These are phyloP conservation scores for Phylloporus arenicola DNA, from an alignment of 768 basidiomycete genomes.

Conservation along the genomic window DNA sequence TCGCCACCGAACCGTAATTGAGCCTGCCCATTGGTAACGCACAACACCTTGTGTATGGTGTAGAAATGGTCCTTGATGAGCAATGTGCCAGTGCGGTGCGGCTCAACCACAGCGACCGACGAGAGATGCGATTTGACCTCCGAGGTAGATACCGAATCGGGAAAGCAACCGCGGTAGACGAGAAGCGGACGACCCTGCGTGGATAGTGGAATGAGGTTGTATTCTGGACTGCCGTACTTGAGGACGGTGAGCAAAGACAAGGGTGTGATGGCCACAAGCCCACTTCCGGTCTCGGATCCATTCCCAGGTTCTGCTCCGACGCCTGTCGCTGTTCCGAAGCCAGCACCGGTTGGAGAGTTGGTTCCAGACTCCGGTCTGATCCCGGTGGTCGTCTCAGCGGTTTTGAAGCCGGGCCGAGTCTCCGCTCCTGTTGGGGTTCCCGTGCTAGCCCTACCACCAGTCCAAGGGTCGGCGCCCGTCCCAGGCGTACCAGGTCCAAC, in stretches of 20 bases:
- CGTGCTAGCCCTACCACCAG: not conserved
- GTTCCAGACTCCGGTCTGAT: not conserved
- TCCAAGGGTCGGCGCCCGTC: not conserved
- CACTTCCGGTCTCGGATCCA: not conserved
- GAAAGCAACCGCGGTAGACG: conserved; percentile 34
- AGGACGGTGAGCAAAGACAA: conserved; percentile 24
- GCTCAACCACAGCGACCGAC: conserved; percentile 30
- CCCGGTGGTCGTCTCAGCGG: not conserved
- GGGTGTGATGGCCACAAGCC: conserved; percentile 13
- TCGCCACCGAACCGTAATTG: conserved; percentile 39
- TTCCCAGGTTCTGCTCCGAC: not conserved
- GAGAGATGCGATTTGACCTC: conserved; percentile 33
- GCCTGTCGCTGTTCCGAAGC: too few relatives aligned
- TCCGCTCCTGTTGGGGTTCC: not conserved
- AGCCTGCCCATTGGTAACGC: conserved; percentile 31
- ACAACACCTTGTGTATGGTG: conserved; percentile 38
- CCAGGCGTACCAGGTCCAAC: not conserved
- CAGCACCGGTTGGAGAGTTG: too few relatives aligned
- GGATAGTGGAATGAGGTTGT: conserved; percentile 32
- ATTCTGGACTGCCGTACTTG: conserved; percentile 30
- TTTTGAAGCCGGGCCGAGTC: not conserved
- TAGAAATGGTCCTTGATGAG: conserved; percentile 39
- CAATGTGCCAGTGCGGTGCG: conserved; percentile 41
- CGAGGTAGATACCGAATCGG: conserved; percentile 12
- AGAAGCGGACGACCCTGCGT: conserved; percentile 31